These are phyloP conservation scores for Plasmopara viticola DNA, from an alignment of 352 stramenopile genomes.

Conservation along the genomic window DNA sequence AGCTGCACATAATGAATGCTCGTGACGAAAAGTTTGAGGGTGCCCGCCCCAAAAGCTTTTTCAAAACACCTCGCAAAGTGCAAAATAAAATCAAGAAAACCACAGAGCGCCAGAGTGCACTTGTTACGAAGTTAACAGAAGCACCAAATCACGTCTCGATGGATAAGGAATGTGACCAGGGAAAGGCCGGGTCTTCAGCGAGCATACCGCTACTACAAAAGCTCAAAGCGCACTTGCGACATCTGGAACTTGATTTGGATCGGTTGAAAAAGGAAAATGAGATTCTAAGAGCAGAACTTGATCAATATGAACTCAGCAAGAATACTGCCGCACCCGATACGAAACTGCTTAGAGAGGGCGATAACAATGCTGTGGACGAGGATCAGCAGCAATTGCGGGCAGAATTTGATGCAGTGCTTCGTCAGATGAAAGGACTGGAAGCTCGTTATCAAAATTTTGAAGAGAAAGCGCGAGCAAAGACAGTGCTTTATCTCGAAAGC, in stretches of 20 bases:
- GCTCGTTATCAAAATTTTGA: slow-evolving; percentile 44
- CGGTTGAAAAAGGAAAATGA: slow-evolving; percentile 51
- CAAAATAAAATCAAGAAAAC: not conserved
- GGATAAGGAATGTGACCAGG: slow-evolving; percentile 5
- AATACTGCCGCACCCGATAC: not conserved
- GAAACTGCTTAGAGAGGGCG: not conserved
- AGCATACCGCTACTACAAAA: slow-evolving; percentile 24
- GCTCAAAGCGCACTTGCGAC: slow-evolving; percentile 33
- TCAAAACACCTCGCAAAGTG: slow-evolving; percentile 1
- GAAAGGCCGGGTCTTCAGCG: not conserved
- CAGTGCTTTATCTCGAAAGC: slow-evolving; percentile 35
- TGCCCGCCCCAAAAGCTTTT: slow-evolving; percentile 3
- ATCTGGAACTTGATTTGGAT: slow-evolving; percentile 42
- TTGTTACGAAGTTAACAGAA: not conserved
- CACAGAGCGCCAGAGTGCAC: slow-evolving; percentile 3
- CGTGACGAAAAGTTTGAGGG: slow-evolving; percentile 13
- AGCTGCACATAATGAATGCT: not conserved
- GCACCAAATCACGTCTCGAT: not conserved
- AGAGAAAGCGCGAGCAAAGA: slow-evolving; percentile 29
- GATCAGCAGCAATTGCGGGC: slow-evolving; percentile 29
- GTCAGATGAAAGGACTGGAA: slow-evolving; percentile 49
- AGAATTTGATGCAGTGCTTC: slow-evolving; percentile 26
- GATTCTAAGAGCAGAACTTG: slow-evolving; percentile 32
- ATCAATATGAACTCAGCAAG: slow-evolving; percentile 3
- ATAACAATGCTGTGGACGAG: not conserved